Evolutionary conservation across 495 filamentous ascomycete genomes (phyloP), one percentile per base, ranked within the genome.

Genomic region (Penicillium robsamsonii): DNA sequence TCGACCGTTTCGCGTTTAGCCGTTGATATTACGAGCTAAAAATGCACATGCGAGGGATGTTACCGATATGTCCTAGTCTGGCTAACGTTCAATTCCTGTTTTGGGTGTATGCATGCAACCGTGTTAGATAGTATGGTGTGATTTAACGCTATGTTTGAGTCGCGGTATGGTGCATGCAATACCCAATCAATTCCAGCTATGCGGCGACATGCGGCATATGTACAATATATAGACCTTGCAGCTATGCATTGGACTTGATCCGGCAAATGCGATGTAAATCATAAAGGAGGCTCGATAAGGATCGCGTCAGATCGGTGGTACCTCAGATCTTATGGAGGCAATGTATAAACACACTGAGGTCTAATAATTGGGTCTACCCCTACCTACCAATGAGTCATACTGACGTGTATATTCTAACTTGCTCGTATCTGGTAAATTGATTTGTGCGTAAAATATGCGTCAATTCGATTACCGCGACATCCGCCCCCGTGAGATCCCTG

Each of bases 271-370:
- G 40, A 7, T 22, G 38, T 43, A 18, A 29, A 53, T 37, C 46
- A 37, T 38, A 55, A 46, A 43, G 44, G 55, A 33, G 22, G 33
- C 41, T 40, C 46, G 53, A 60, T 57, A 57, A 60, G 48, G 33
- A 45, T 52, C 46, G 52, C 46, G 58, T 42, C 48, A 60, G 58
- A 60, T 60, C 53, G 48, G 35, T 41, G 47, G 47, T 48, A 52
- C 18, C 9, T 17, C 33, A 27, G 54, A 59, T 43, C 24, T 20
- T 46, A 31, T 20, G 43, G 25, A 45, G 46, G 44, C 22, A 11
- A 11, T 30, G 27, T 8, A 22, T 48, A 29, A n/a, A 37, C 10
- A 7, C n/a, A 9, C 8, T 38, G 35, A 9, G 37, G 33, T 42
- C n/a, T 12, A 38, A 27, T 35, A 35, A 45, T 43, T 45, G 52